phyloP scores from a whole-genome alignment of 441 rosid genomes.

The Gossypium lobatum region DNA sequence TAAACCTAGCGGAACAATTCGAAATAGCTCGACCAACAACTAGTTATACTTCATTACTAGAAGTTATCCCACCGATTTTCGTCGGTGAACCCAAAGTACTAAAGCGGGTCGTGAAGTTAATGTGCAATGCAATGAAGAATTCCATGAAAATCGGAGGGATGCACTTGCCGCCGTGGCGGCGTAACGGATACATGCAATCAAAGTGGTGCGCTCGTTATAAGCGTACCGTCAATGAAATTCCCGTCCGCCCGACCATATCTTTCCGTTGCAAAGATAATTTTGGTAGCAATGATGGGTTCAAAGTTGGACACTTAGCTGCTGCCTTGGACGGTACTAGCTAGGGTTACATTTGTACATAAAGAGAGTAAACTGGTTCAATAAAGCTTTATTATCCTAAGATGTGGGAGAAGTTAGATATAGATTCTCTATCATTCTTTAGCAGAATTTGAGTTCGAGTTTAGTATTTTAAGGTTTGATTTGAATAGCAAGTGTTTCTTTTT shows the following conservation, averaged over 20 bases:
- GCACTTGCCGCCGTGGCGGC: slow-evolving; percentile 75
- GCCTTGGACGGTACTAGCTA: slow-evolving; percentile 14
- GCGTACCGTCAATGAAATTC: slow-evolving; percentile 42
- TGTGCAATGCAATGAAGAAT: slow-evolving; percentile 49
- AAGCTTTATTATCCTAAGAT: too few relatives aligned
- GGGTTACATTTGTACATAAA: not conserved
- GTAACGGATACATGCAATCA: slow-evolving; percentile 58
- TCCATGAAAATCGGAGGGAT: slow-evolving; percentile 45
- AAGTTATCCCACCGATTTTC: slow-evolving; percentile 38
- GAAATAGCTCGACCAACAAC: slow-evolving; percentile 59
- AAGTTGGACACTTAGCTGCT: slow-evolving; percentile 29
- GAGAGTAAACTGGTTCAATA: not conserved
- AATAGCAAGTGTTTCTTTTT: too few relatives aligned
- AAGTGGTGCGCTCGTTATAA: slow-evolving; percentile 70
- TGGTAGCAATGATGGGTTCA: slow-evolving; percentile 13
- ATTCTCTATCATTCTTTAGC: too few relatives aligned
- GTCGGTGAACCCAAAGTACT: slow-evolving; percentile 45
- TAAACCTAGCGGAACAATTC: slow-evolving; percentile 42
- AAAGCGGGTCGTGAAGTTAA: slow-evolving; percentile 47
- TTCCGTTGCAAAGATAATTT: slow-evolving; percentile 24
- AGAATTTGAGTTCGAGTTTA: too few relatives aligned
- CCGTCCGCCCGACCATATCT: not conserved
- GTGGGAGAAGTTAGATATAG: too few relatives aligned
- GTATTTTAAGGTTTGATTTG: too few relatives aligned
- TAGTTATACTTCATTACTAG: slow-evolving; percentile 34